Conservation (phyloP, 768 basidiomycete species). For the Macrocybe gigantea region DNA sequence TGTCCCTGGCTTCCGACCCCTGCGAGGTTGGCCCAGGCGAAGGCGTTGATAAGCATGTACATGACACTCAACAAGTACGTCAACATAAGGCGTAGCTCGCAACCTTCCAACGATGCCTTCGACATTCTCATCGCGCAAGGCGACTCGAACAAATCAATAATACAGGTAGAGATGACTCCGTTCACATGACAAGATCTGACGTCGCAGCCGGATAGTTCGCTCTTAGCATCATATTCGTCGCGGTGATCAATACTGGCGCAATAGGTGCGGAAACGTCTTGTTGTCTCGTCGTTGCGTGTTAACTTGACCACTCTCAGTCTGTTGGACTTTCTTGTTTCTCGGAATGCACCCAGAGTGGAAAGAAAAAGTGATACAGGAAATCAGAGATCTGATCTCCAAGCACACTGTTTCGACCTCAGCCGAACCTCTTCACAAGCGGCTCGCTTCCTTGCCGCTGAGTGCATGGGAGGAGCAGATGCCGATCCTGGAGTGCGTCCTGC, state of each 20-base stretch:
- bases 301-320: constrained; percentile 15
- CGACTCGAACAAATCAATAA: constrained; percentile 14
- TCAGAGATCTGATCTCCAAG: constrained; percentile 21
- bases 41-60: constrained; percentile 13
- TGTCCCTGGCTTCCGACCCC: constrained; percentile 19
- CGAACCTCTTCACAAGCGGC: constrained; percentile 27
- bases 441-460: constrained; percentile 25
- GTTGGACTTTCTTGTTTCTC: constrained; percentile 30
- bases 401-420: constrained; percentile 16
- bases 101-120: constrained; percentile 12
- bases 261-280: constrained; percentile 16
- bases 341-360: constrained; percentile 29
- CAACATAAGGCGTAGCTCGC: constrained; percentile 9
- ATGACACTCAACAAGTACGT: constrained; percentile 10
- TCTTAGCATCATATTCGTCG: constrained; percentile 29
- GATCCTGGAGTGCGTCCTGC: constrained; percentile 27
- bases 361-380: constrained; percentile 19
- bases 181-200: background rate
- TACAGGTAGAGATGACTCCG: constrained; percentile 11
- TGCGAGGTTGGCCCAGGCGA: constrained; percentile 10
- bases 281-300: background rate
- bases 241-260: constrained; percentile 28
- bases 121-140: constrained; percentile 17
- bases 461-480: constrained; percentile 38
- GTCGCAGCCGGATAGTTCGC: constrained; percentile 16